Conservation (phyloP, 2,329 filamentous ascomycete genomes). For the Colletotrichum truncatum region DNA sequence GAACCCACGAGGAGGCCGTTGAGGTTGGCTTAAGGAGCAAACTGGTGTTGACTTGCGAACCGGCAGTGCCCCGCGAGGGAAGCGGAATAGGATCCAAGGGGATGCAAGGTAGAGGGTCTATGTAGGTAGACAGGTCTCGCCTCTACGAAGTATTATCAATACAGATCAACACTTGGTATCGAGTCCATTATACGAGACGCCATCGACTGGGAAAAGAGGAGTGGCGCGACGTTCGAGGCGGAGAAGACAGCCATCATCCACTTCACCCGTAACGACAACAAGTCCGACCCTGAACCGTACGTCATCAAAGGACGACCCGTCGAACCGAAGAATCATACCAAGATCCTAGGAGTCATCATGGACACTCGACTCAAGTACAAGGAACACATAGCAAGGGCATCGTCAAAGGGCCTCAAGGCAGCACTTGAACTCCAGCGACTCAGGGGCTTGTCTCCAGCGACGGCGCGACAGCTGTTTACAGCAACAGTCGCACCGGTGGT, state of each 20-base stretch:
- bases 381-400: conserved; percentile 18
- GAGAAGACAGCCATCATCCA: conserved; percentile 37
- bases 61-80: background rate
- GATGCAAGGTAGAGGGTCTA: conserved; percentile 6
- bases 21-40: background rate
- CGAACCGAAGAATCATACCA: background rate
- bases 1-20: background rate
- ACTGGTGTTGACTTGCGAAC: background rate
- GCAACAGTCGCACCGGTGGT: background rate
- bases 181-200: too few relatives aligned
- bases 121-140: background rate
- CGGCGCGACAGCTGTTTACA: conserved; percentile 11
- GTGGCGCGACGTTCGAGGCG: conserved; percentile 36
- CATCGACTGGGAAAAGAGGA: conserved; percentile 35
- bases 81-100: conserved; percentile 4
- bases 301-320: background rate
- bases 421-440: conserved; percentile 26
- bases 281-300: conserved; percentile 24
- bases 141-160: background rate
- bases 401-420: conserved; percentile 28
- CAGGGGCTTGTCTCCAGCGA: conserved; percentile 6
- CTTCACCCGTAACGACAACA: conserved; percentile 27
- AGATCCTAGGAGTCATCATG: background rate
- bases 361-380: conserved; percentile 29
- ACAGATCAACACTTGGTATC: background rate